A percentile compares a stretch with the other conserved stretches of the same genome.
Conservation (phyloP, 768 basidiomycete genomes). For the Podaxis sp. region DNA sequence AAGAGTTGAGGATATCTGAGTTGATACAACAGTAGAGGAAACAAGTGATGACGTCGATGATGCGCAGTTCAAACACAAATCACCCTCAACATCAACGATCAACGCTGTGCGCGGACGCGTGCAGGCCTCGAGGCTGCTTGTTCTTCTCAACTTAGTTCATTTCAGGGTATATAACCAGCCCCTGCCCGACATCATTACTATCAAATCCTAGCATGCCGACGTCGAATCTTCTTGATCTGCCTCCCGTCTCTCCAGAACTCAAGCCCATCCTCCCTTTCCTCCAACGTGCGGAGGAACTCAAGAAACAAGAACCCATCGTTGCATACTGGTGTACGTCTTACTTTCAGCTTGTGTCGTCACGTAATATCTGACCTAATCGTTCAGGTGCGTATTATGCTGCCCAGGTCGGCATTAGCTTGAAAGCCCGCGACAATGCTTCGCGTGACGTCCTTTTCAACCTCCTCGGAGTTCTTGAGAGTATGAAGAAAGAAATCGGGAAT, state of each 20-base stretch:
- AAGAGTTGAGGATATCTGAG: background rate
- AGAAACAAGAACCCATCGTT: constrained; percentile 78
- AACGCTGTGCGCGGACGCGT: constrained; percentile 13
- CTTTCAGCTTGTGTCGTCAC: background rate
- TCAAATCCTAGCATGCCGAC: constrained; percentile 28
- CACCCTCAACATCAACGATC: background rate
- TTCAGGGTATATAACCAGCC: constrained; percentile 3
- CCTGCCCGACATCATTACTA: background rate
- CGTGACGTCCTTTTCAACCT: constrained; percentile 71
- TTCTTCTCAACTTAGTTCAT: background rate
- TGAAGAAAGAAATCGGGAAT: constrained; percentile 73
- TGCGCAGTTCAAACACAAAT: background rate
- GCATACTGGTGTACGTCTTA: constrained; percentile 87
- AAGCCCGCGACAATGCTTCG: constrained; percentile 62
- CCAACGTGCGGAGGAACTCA: constrained; percentile 88
- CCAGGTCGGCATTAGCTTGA: constrained; percentile 78
- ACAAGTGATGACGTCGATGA: constrained; percentile 13
- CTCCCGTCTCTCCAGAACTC: constrained; percentile 59
- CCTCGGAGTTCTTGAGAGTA: constrained; percentile 73
- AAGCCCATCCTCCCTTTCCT: constrained; percentile 77
- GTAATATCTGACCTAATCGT: constrained; percentile 10
- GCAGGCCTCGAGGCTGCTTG: constrained; percentile 20
- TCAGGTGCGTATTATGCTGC: constrained; percentile 91
- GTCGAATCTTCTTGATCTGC: constrained; percentile 47
- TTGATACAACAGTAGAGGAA: background rate